Base-by-base conservation (phyloP, 1,284 basidiomycete species). In the Sutorius eximius region DNA sequence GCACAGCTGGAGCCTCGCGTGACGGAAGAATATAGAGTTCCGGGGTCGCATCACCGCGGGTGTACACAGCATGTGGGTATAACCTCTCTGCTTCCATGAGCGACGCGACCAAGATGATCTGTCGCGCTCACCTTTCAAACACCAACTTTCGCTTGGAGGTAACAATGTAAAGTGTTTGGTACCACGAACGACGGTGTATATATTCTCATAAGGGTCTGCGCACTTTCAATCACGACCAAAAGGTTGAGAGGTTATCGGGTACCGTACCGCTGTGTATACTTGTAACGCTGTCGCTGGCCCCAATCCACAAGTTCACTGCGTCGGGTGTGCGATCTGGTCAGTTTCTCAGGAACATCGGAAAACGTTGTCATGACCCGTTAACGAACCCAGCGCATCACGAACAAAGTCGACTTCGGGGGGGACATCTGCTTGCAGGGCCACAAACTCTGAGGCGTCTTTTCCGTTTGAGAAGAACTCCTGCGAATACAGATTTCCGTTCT, bases 261-360 rank as follows among this genome's bases (percentile, higher is more conserved):
- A 36, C 54, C 75, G 47, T 62, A 91, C 91, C 93, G 64, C 83
- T 89, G 67, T 97, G 94, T 45, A 95, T 81, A 52, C 88, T 92
- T 0, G 94, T 95, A 8, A 85, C 76, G 64, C 91, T 93, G 58
- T 75, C 73, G 48, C 78, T 77, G 61, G 89, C 81, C 10, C 93
- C 94, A 46, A 96, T 90, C 94, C 94, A 96, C 20, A 95, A 67
- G 67, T 96, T 96, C 0, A 93, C 91, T 3, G 92, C 93, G 62
- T 96, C 94, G 0, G 93, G 92, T 22, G 74, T 67, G 55, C 73
- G 75, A 38, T 80, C 91, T 91, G 56, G 38, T 58, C 48, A 18
- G 49, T 44, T 37, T 50, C 38, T 54, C 29, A 55, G 46, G 42
- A 53, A n/a, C 16, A 41, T 24, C 16, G 9, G 1, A n/a, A 29